These are phyloP conservation scores for Talaromyces ruber DNA, from an alignment of 495 filamentous ascomycete genomes.

Conservation along the genomic window DNA sequence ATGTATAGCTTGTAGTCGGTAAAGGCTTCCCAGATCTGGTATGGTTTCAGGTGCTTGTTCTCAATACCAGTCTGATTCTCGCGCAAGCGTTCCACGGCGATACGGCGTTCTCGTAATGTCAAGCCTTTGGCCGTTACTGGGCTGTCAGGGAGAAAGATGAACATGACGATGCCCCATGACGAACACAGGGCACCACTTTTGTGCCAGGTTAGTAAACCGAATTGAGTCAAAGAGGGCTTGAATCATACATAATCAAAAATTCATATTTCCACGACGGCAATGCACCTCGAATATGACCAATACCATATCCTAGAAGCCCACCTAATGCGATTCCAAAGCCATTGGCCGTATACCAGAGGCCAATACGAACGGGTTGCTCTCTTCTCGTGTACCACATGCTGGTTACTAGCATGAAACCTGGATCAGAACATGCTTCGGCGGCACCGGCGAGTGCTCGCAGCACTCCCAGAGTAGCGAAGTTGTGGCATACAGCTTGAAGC, in stretches of 20 bases:
- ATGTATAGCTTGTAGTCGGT: slow-evolving; percentile 55
- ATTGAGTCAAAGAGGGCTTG: not conserved
- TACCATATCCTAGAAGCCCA: slow-evolving; percentile 51
- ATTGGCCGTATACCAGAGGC: slow-evolving; percentile 52
- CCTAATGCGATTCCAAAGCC: slow-evolving; percentile 50
- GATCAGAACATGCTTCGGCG: slow-evolving; percentile 44
- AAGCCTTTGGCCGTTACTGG: slow-evolving; percentile 54
- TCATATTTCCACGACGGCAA: slow-evolving; percentile 51
- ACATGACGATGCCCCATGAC: slow-evolving; percentile 47
- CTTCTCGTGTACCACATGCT: slow-evolving; percentile 45
- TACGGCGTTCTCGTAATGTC: slow-evolving; percentile 42
- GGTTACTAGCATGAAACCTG: slow-evolving; percentile 28
- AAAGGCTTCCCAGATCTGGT: slow-evolving; percentile 50
- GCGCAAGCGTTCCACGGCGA: slow-evolving; percentile 51
- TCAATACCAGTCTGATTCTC: slow-evolving; percentile 60
- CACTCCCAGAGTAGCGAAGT: slow-evolving; percentile 42
- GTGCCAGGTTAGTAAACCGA: not conserved
- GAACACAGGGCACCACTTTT: slow-evolving; percentile 41
- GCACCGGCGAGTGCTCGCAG: slow-evolving; percentile 49
- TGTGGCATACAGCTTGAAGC: slow-evolving; percentile 45
- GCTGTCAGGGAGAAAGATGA: slow-evolving; percentile 54
- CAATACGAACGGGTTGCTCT: slow-evolving; percentile 52
- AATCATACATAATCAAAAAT: slow-evolving; percentile 33
- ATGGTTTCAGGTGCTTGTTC: slow-evolving; percentile 51
- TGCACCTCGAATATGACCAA: slow-evolving; percentile 44